Conservation (phyloP, 345 rosid species). For the Arabidopsis arenosa region DNA sequence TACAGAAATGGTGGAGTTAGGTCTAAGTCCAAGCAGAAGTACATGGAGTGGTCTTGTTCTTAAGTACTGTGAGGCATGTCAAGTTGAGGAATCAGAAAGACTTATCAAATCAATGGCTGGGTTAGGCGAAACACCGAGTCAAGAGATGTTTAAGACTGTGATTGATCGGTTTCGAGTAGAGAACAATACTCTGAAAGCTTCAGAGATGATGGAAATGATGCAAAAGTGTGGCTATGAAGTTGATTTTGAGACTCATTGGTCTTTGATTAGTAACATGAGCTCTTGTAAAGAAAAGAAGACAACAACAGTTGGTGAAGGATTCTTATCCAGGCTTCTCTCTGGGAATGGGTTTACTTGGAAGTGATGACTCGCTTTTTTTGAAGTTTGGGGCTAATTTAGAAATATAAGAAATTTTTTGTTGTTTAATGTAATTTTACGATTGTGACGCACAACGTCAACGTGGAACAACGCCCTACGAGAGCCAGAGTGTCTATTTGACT, state of each 20-base stretch:
- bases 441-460: not conserved
- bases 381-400: constrained; percentile 5
- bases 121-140: constrained; percentile 63
- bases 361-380: not conserved
- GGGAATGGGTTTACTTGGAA: constrained; percentile 63
- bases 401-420: not conserved
- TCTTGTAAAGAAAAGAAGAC: constrained; percentile 47
- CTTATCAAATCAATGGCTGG: constrained; percentile 55
- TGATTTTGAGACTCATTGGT: constrained; percentile 83
- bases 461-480: not conserved
- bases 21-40: constrained; percentile 58
- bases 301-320: constrained; percentile 51
- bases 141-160: constrained; percentile 56
- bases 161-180: constrained; percentile 55
- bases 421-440: not conserved
- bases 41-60: constrained; percentile 56
- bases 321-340: constrained; percentile 73
- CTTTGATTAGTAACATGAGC: constrained; percentile 72
- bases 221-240: constrained; percentile 63
- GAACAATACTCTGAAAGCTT: constrained; percentile 65
- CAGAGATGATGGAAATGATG: constrained; percentile 68
- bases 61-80: constrained; percentile 51
- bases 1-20: constrained; percentile 62
- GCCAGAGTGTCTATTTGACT: not conserved
- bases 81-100: constrained; percentile 59